A percentile compares a stretch with the other conserved stretches of the same genome.
Evolutionary conservation across 148 eudicot genomes (phyloP).

Genomic region (Talinum fruticosum): DNA sequence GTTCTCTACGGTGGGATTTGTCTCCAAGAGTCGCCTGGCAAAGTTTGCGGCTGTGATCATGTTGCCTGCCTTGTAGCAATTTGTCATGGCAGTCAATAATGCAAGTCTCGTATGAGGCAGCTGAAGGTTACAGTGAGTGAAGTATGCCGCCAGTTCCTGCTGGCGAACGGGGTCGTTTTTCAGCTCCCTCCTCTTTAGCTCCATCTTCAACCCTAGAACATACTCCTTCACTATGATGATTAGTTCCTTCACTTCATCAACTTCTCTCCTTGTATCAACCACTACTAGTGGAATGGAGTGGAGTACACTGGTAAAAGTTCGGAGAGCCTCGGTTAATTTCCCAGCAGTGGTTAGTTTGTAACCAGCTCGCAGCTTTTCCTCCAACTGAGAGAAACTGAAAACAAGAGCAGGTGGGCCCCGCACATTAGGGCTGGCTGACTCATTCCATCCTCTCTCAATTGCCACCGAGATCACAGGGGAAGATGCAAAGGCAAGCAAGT

Average conservation of each 20-base stretch:
- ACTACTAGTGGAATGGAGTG: slow-evolving; percentile 42
- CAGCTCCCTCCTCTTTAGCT: slow-evolving; percentile 44
- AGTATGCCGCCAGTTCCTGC: slow-evolving; percentile 93
- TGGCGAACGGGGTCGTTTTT: slow-evolving; percentile 67
- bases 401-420: slow-evolving; percentile 45
- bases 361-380: slow-evolving; percentile 45
- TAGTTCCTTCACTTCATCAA: slow-evolving; percentile 49
- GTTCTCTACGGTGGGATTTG: slow-evolving; percentile 67
- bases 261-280: slow-evolving; percentile 49
- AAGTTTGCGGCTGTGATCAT: slow-evolving; percentile 73
- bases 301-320: slow-evolving; percentile 36
- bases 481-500: slow-evolving; percentile 35
- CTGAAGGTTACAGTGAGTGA: slow-evolving; percentile 95
- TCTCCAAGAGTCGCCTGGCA: slow-evolving; percentile 79
- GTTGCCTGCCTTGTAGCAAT: slow-evolving; percentile 67
- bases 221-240: slow-evolving; percentile 44
- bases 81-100: slow-evolving; percentile 68
- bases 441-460: slow-evolving; percentile 43
- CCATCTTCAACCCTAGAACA: slow-evolving; percentile 47
- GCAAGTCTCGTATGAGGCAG: slow-evolving; percentile 83
- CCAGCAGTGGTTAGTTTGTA: slow-evolving; percentile 43
- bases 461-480: slow-evolving; percentile 41
- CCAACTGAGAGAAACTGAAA: slow-evolving; percentile 42
- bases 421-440: slow-evolving; percentile 41
- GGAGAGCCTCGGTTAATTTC: slow-evolving; percentile 42